A percentile compares a stretch with the other conserved stretches of the same genome.
Conservation (phyloP, 2,329 filamentous ascomycete genomes). For the Botrytis galanthina region DNA sequence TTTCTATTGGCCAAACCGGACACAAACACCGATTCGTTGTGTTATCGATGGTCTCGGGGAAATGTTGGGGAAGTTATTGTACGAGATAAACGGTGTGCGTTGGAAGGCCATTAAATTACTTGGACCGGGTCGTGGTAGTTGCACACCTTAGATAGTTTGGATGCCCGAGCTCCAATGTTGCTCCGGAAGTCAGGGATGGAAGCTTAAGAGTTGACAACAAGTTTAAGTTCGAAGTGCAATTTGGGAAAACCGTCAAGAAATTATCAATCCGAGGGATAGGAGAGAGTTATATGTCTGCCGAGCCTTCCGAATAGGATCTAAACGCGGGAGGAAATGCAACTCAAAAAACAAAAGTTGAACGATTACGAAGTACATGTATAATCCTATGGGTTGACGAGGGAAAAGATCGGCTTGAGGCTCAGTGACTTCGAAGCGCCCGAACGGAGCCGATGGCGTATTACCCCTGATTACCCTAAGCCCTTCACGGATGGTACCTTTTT, state of each 20-base stretch:
- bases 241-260: neutral
- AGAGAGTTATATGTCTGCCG: neutral
- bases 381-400: neutral
- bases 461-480: constrained; percentile 6
- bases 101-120: neutral
- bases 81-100: constrained; percentile 7
- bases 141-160: neutral
- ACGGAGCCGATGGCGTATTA: constrained; percentile 4
- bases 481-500: constrained; percentile 7
- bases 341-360: neutral
- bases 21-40: neutral
- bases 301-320: neutral
- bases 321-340: neutral
- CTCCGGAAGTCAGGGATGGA: neutral
- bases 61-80: constrained; percentile 12
- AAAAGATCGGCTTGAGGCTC: constrained; percentile 11
- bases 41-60: constrained; percentile 5
- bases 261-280: neutral
- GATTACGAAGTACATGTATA: neutral
- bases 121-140: constrained; percentile 4
- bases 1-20: neutral
- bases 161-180: constrained; percentile 4
- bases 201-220: neutral
- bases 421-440: constrained; percentile 10
- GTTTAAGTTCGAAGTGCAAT: neutral